These are phyloP conservation scores for Artemisia tridentata DNA, from an alignment of 129 eudicot species.

Conservation along the genomic window DNA sequence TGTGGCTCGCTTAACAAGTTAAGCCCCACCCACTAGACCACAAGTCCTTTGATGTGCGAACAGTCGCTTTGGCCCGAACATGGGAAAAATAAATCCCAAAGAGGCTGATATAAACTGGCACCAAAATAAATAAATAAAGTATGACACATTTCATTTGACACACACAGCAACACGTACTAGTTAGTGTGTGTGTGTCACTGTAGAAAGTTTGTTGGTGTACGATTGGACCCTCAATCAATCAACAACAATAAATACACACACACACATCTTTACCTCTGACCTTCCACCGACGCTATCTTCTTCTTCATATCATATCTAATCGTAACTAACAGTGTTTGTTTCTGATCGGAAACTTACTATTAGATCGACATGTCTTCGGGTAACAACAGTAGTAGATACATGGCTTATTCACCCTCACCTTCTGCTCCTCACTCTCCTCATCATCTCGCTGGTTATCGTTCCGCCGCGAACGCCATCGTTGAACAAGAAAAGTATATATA, in stretches of 20 bases:
- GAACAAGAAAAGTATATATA: constrained; percentile 39
- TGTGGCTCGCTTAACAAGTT: too few species aligned
- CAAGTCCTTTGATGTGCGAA: too few species aligned
- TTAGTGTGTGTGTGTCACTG: not conserved
- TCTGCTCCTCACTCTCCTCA: constrained; percentile 58
- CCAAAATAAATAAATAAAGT: not conserved
- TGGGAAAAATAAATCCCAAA: too few species aligned
- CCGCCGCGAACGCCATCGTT: constrained; percentile 33
- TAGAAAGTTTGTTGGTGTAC: constrained; percentile 35
- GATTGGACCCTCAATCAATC: constrained; percentile 38
- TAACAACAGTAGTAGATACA: constrained; percentile 36
- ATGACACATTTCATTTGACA: not conserved
- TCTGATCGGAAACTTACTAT: not conserved
- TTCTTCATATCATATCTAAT: not conserved
- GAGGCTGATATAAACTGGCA: too few species aligned
- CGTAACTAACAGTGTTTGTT: too few species aligned
- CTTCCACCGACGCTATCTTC: constrained; percentile 41
- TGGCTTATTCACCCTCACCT: constrained; percentile 60
- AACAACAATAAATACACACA: constrained; percentile 33
- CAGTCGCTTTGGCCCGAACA: too few species aligned
- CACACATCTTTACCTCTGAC: constrained; percentile 17
- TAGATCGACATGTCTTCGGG: constrained; percentile 5
- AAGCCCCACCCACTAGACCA: too few species aligned
- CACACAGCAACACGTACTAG: not conserved
- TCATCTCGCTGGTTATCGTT: constrained; percentile 36